These are phyloP conservation scores for Pilasporangium apinafurcum DNA, from an alignment of 352 stramenopile genomes.

Conservation along the genomic window DNA sequence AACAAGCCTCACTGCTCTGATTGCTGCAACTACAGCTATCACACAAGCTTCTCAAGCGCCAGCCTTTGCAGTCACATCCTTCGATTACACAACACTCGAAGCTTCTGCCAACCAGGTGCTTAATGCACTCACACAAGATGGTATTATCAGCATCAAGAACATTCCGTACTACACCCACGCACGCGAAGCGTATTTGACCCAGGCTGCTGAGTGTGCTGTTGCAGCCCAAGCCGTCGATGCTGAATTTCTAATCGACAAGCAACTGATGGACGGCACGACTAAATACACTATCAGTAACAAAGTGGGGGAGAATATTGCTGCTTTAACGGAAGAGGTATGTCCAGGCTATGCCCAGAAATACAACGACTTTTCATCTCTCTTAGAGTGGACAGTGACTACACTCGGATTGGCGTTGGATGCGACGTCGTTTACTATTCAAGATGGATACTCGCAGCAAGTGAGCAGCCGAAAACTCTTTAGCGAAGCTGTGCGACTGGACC, in stretches of 20 bases:
- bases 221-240: slow-evolving; percentile 9
- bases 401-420: slow-evolving; percentile 36
- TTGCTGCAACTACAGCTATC: no score
- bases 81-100: slow-evolving; percentile 42
- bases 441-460: slow-evolving; percentile 26
- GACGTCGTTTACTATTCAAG: slow-evolving; percentile 29
- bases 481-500: slow-evolving; percentile 48
- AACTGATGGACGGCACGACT: slow-evolving; percentile 49
- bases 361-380: slow-evolving; percentile 27
- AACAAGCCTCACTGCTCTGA: no score
- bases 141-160: slow-evolving; percentile 63
- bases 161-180: slow-evolving; percentile 38
- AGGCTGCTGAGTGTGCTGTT: slow-evolving; percentile 45
- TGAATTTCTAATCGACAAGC: slow-evolving; percentile 50
- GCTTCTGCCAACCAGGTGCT: slow-evolving; percentile 30
- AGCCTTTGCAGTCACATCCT: slow-evolving; percentile 38
- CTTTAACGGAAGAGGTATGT: slow-evolving; percentile 21
- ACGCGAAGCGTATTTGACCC: slow-evolving; percentile 35
- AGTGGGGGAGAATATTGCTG: slow-evolving; percentile 20
- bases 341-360: slow-evolving; percentile 34
- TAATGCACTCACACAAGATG: slow-evolving; percentile 46
- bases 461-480: slow-evolving; percentile 43
- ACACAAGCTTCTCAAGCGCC: slow-evolving; percentile 9
- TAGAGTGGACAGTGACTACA: slow-evolving; percentile 38
- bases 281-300: slow-evolving; percentile 67